These are phyloP conservation scores for Fusarium nanum DNA, from an alignment of 2,329 filamentous ascomycete genomes.

Conservation along the genomic window DNA sequence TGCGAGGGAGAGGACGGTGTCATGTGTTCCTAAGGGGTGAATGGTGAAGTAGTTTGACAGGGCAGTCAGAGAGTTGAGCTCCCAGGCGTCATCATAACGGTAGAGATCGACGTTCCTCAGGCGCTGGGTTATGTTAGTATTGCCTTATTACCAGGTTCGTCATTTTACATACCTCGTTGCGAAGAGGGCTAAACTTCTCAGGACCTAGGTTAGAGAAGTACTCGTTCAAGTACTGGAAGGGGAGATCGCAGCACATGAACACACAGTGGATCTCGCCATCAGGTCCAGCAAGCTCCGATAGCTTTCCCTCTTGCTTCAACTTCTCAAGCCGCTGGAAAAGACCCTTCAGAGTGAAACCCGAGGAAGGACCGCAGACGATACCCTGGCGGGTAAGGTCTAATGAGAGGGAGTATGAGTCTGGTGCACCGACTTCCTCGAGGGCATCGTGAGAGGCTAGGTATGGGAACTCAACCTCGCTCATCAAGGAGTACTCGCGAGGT, in stretches of 20 bases:
- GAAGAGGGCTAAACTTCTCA: slow-evolving; percentile 61
- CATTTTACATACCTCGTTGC: slow-evolving; percentile 51
- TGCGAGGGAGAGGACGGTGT: slow-evolving; percentile 43
- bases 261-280: slow-evolving; percentile 64
- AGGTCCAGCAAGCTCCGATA: slow-evolving; percentile 58
- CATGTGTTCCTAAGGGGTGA: slow-evolving; percentile 40
- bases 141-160: rapidly evolving
- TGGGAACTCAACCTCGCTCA: slow-evolving; percentile 66
- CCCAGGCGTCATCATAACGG: slow-evolving; percentile 67
- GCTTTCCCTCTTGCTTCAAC: slow-evolving; percentile 57
- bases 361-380: slow-evolving; percentile 70
- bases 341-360: slow-evolving; percentile 67
- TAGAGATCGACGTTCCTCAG: slow-evolving; percentile 63
- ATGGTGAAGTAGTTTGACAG: slow-evolving; percentile 53
- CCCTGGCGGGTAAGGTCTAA: slow-evolving; percentile 67
- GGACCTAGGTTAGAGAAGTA: slow-evolving; percentile 67
- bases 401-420: slow-evolving; percentile 64
- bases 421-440: slow-evolving; percentile 66
- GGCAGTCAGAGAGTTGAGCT: slow-evolving; percentile 55
- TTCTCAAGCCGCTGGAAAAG: slow-evolving; percentile 62
- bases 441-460: slow-evolving; percentile 66
- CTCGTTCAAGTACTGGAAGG: slow-evolving; percentile 70
- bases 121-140: slow-evolving; percentile 51
- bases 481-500: slow-evolving; percentile 63
- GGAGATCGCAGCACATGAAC: slow-evolving; percentile 71